Percentiles rank a stretch among this genome's conserved stretches.
These are phyloP conservation scores for Ceriops decandra DNA, from an alignment of 345 rosid species.

Conservation along the genomic window DNA sequence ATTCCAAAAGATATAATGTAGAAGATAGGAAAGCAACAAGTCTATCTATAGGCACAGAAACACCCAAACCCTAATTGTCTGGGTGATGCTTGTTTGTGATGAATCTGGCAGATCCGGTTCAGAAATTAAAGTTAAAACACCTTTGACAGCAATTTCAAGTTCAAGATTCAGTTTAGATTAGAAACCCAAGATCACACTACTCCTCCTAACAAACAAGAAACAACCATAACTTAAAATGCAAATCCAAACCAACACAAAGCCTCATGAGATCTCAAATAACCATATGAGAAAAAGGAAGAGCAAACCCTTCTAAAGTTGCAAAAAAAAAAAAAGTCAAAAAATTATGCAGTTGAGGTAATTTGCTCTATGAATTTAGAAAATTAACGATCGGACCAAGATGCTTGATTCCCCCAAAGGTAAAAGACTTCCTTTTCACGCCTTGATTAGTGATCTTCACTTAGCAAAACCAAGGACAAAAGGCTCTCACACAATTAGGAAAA, in stretches of 20 bases:
- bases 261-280: background rate
- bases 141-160: no score
- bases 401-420: conserved; percentile 40
- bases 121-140: no score
- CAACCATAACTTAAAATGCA: no score
- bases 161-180: no score
- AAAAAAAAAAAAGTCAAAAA: background rate
- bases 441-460: background rate
- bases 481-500: background rate
- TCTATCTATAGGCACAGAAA: background rate
- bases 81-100: no score
- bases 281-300: background rate
- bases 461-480: background rate
- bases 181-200: no score
- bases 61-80: no score
- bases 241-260: no score
- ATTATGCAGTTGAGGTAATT: background rate
- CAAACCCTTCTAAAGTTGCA: background rate
- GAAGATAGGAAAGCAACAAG: background rate
- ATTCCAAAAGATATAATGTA: no score
- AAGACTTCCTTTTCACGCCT: background rate
- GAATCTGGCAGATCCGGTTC: no score
- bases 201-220: no score
- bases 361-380: conserved; percentile 10
- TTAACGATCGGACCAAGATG: conserved; percentile 43